These are phyloP conservation scores for Pholiota microspora DNA, from an alignment of 768 basidiomycete species.

Conservation along the genomic window DNA sequence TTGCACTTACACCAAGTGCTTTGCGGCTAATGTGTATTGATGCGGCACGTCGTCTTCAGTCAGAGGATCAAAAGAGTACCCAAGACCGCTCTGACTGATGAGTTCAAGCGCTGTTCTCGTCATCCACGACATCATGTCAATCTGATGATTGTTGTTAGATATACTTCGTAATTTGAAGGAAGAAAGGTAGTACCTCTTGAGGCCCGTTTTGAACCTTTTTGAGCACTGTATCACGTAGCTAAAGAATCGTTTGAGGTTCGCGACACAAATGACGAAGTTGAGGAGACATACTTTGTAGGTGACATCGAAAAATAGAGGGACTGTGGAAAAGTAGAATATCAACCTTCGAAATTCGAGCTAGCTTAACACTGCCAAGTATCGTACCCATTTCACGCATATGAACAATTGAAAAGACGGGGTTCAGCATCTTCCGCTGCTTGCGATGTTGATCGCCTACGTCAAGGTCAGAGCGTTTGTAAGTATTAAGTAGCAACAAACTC, in stretches of 20 bases:
- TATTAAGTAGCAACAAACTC: background rate
- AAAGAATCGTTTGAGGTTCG: background rate
- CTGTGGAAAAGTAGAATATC: constrained; percentile 12
- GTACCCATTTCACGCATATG: constrained; percentile 40
- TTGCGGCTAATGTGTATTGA: constrained; percentile 30
- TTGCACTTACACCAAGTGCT: constrained; percentile 25
- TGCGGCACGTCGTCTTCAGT: constrained; percentile 24
- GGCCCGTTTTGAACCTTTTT: constrained; percentile 26
- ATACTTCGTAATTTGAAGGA: constrained; percentile 3
- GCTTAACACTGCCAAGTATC: background rate
- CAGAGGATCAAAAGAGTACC: constrained; percentile 38
- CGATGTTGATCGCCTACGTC: constrained; percentile 39
- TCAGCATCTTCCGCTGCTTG: constrained; percentile 41
- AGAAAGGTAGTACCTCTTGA: constrained; percentile 23
- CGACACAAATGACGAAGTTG: background rate
- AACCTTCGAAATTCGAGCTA: background rate
- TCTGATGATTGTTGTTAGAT: constrained; percentile 20
- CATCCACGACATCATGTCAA: constrained; percentile 36
- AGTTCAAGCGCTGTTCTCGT: constrained; percentile 43
- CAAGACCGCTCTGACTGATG: constrained; percentile 46
- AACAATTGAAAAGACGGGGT: constrained; percentile 39
- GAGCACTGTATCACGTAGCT: constrained; percentile 26
- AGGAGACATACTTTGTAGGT: constrained; percentile 21
- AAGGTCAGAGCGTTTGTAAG: background rate
- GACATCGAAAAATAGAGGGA: constrained; percentile 32